Evolutionary conservation across 2,329 filamentous ascomycete genomes (phyloP).

Genomic region (Cladosporium austrohemisphaericum): DNA sequence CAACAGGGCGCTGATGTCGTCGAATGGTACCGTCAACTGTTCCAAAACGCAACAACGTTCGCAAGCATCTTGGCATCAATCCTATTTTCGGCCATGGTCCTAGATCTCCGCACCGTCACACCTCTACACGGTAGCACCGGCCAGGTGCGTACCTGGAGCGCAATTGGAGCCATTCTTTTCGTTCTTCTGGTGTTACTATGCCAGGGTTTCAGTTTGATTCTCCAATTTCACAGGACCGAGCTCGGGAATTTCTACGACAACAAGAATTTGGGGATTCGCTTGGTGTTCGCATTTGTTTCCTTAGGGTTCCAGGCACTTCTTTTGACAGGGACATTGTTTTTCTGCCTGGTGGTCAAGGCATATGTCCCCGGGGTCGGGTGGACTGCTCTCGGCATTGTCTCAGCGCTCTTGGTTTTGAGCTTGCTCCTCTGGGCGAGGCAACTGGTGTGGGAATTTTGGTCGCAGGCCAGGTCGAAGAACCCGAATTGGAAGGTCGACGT

Average conservation of each 20-base stretch:
- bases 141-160: neutral
- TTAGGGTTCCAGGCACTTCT: neutral
- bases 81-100: constrained; percentile 9
- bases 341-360: constrained; percentile 6
- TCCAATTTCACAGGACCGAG: neutral
- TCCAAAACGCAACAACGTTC: neutral
- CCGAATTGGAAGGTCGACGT: too few relatives aligned
- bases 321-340: neutral
- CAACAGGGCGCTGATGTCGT: too few relatives aligned
- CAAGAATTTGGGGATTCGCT: neutral
- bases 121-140: neutral
- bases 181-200: constrained; percentile 2
- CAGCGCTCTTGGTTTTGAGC: neutral
- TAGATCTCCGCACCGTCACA: neutral
- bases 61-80: constrained; percentile 6
- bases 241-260: neutral
- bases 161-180: neutral
- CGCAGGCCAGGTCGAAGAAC: too few relatives aligned
- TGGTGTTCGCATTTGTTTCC: neutral
- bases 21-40: constrained; percentile 6
- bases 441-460: neutral
- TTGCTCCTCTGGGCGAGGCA: neutral
- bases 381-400: neutral
- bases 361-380: neutral
- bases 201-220: neutral